phyloP scores from a whole-genome alignment of 306 rosid species.

The Fragaria ananassa region DNA sequence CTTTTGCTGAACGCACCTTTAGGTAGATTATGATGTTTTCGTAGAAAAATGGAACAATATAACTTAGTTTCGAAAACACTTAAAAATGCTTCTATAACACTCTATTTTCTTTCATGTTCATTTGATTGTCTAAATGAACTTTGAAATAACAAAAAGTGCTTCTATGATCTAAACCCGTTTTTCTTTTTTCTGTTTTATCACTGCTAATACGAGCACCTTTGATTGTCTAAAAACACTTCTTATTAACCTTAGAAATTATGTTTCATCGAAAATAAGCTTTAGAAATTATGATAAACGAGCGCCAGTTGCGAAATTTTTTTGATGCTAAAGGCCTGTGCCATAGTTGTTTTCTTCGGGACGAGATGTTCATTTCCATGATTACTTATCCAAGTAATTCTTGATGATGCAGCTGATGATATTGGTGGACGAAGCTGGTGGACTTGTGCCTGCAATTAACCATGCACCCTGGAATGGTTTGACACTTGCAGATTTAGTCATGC shows the following conservation, averaged over 20 bases:
- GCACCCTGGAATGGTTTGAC: slow-evolving; percentile 97
- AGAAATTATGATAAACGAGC: background rate
- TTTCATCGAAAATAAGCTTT: too few relatives aligned
- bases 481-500: slow-evolving; percentile 92
- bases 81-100: background rate
- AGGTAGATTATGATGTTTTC: too few relatives aligned
- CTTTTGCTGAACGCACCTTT: background rate
- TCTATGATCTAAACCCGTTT: background rate
- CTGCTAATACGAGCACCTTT: background rate
- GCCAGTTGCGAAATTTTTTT: background rate
- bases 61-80: background rate
- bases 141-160: background rate
- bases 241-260: too few relatives aligned
- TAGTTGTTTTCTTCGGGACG: background rate
- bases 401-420: slow-evolving; percentile 85
- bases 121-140: background rate
- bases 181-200: background rate
- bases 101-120: background rate
- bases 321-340: background rate
- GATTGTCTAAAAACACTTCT: background rate
- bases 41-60: too few relatives aligned
- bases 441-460: slow-evolving; percentile 80
- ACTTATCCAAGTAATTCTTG: background rate
- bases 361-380: background rate
- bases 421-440: slow-evolving; percentile 90